These are phyloP conservation scores for Coriaria nepalensis DNA, from an alignment of 306 rosid species.

Conservation along the genomic window DNA sequence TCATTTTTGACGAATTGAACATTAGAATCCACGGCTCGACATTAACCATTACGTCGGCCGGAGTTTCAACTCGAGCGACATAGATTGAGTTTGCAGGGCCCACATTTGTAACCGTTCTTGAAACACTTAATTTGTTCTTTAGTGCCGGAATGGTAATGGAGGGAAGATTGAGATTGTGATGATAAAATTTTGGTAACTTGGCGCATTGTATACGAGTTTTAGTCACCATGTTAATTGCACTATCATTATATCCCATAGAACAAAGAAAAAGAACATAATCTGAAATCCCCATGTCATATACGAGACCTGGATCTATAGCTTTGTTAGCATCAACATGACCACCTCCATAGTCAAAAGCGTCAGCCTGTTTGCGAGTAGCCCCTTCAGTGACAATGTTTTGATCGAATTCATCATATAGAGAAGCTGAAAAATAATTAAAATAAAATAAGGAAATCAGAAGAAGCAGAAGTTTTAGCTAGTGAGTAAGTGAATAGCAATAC, in stretches of 20 bases:
- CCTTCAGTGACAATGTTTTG: conserved; percentile 46
- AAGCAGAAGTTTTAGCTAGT: too few species aligned
- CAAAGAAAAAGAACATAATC: conserved; percentile 41
- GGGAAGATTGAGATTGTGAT: conserved; percentile 38
- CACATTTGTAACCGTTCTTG: conserved; percentile 49
- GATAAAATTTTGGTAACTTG: conserved; percentile 18
- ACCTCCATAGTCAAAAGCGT: conserved; percentile 57
- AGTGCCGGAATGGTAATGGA: conserved; percentile 45
- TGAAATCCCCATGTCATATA: conserved; percentile 31
- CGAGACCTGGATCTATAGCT: conserved; percentile 39
- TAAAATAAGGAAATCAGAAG: neutral
- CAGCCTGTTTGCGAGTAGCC: conserved; percentile 46
- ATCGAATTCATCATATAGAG: conserved; percentile 30
- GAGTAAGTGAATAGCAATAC: too few species aligned
- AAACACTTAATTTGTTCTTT: conserved; percentile 20
- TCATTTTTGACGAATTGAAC: conserved; percentile 23
- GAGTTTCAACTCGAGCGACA: conserved; percentile 26
- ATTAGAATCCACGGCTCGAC: conserved; percentile 28
- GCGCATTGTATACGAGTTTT: conserved; percentile 19
- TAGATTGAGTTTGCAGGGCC: conserved; percentile 34
- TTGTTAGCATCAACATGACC: conserved; percentile 49
- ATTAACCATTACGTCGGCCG: conserved; percentile 24
- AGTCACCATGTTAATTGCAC: conserved; percentile 28
- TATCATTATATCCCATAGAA: conserved; percentile 48
- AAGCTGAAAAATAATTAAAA: conserved; percentile 21